Conservation (phyloP, 768 basidiomycete genomes). For the Lactarius psammicola region DNA sequence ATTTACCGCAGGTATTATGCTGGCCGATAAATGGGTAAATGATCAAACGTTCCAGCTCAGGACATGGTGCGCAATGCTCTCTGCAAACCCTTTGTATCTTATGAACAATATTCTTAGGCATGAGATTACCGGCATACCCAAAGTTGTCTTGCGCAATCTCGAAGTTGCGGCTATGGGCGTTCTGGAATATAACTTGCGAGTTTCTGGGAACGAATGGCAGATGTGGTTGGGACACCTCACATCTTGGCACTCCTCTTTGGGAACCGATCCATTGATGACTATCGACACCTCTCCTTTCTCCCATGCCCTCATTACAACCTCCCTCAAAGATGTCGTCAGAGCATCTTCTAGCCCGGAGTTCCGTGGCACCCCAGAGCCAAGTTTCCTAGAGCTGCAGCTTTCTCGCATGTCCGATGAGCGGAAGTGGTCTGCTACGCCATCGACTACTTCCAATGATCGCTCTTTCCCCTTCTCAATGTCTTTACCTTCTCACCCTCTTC, state of each 20-base stretch:
- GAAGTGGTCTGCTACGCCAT: background rate
- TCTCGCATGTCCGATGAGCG: conserved; percentile 13
- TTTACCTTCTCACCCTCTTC: conserved; percentile 11
- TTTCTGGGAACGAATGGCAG: conserved; percentile 26
- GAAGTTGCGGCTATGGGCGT: conserved; percentile 26
- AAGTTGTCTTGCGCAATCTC: conserved; percentile 22
- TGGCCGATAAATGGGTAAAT: conserved; percentile 38
- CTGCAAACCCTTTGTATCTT: background rate
- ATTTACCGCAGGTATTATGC: conserved; percentile 39
- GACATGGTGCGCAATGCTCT: conserved; percentile 33
- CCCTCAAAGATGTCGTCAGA: conserved; percentile 23
- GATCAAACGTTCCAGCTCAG: conserved; percentile 36
- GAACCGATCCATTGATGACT: conserved; percentile 17
- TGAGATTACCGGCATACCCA: conserved; percentile 25
- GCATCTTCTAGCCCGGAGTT: conserved; percentile 15
- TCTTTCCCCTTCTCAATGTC: background rate
- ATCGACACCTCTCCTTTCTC: conserved; percentile 19
- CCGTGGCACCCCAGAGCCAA: conserved; percentile 22
- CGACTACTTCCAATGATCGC: conserved; percentile 3
- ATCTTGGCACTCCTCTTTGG: conserved; percentile 26
- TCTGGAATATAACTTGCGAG: conserved; percentile 24
- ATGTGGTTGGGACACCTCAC: conserved; percentile 28
- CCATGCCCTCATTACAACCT: conserved; percentile 21
- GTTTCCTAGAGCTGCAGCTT: conserved; percentile 20
- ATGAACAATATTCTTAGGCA: conserved; percentile 18